Percentiles rank a stretch among this genome's conserved stretches.
Conservation (phyloP, 495 filamentous ascomycete genomes). For the Penicillium waksmanii region DNA sequence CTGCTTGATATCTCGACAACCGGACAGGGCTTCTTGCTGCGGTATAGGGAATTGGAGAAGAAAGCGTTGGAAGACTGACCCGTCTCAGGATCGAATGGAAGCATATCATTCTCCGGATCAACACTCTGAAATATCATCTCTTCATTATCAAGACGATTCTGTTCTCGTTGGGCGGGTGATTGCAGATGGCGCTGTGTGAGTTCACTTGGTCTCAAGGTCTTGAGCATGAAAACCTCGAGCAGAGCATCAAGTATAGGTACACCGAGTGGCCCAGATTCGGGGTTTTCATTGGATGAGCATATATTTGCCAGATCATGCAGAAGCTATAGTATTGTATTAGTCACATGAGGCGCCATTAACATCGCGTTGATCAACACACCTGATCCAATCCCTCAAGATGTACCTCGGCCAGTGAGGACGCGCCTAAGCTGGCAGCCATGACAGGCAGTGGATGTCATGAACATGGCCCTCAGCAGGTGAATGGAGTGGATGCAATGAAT, state of each 20-base stretch:
- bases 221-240: slow-evolving; percentile 47
- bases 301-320: slow-evolving; percentile 49
- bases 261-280: slow-evolving; percentile 33
- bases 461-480: slow-evolving; percentile 14
- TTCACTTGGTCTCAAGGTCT: slow-evolving; percentile 3
- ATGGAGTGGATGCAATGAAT: neutral
- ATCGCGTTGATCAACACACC: slow-evolving; percentile 46
- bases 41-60: slow-evolving; percentile 15
- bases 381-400: slow-evolving; percentile 66
- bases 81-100: slow-evolving; percentile 4
- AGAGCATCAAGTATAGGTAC: slow-evolving; percentile 54
- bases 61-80: slow-evolving; percentile 9
- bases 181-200: slow-evolving; percentile 5
- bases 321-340: slow-evolving; percentile 33
- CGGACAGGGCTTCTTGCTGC: slow-evolving; percentile 36
- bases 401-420: slow-evolving; percentile 65
- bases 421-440: slow-evolving; percentile 56
- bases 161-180: slow-evolving; percentile 2
- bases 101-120: neutral
- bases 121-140: slow-evolving; percentile 22
- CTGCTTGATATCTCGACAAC: slow-evolving; percentile 63
- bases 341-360: slow-evolving; percentile 1
- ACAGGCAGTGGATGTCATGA: slow-evolving; percentile 17
- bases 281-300: slow-evolving; percentile 15
- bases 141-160: slow-evolving; percentile 15